These are phyloP conservation scores for Trichothecium sympodiale DNA, from an alignment of 2,329 filamentous ascomycete species.

Conservation along the genomic window DNA sequence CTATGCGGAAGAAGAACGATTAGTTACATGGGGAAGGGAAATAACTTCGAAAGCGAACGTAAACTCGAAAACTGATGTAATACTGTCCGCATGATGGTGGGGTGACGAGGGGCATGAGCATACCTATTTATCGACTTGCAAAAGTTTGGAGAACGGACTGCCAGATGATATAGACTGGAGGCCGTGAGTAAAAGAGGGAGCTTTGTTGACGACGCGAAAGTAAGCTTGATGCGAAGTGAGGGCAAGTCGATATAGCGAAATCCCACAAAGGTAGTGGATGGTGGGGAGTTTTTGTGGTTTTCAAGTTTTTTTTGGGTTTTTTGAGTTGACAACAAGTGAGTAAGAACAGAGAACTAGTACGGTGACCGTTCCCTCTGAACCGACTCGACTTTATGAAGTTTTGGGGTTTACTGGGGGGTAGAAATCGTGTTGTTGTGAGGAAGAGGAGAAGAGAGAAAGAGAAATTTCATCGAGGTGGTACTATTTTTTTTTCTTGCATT, in stretches of 20 bases:
- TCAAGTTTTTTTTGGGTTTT: constrained; percentile 51
- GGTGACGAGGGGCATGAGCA: not conserved
- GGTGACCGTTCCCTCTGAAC: constrained; percentile 46
- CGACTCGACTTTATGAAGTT: constrained; percentile 32
- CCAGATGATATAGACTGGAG: too few species aligned
- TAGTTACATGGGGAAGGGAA: constrained; percentile 18
- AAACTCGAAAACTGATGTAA: constrained; percentile 11
- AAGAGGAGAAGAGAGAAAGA: constrained; percentile 27
- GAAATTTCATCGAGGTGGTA: constrained; percentile 22
- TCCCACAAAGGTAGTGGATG: constrained; percentile 1
- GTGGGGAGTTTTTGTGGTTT: constrained; percentile 47
- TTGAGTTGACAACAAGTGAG: constrained; percentile 38
- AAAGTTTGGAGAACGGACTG: too few species aligned
- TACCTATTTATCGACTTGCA: too few species aligned
- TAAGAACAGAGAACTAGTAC: constrained; percentile 50
- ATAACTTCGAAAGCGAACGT: constrained; percentile 13
- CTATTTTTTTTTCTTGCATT: constrained; percentile 21
- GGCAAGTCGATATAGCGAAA: constrained; percentile 3
- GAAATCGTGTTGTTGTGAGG: constrained; percentile 27
- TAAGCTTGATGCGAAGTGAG: too few species aligned
- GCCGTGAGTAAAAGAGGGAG: too few species aligned
- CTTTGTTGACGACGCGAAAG: too few species aligned
- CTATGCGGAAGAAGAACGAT: constrained; percentile 8
- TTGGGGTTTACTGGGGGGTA: constrained; percentile 16
- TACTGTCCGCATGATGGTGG: constrained; percentile 1